A percentile compares a stretch with the other conserved stretches of the same genome.
Evolutionary conservation across 768 basidiomycete species (phyloP).

Genomic region (Russula abietina): DNA sequence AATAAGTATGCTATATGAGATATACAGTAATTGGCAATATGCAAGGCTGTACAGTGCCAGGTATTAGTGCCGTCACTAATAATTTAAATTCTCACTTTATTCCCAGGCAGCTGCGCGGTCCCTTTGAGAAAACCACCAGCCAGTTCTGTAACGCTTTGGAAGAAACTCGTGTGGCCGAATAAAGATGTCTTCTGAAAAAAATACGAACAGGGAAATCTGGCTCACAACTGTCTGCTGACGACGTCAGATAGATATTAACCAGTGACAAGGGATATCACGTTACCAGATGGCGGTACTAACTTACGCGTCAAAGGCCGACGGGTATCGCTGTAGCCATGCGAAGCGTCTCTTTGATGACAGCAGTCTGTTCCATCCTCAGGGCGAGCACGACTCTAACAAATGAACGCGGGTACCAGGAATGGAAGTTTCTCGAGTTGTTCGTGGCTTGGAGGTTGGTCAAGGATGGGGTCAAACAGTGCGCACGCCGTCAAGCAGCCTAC

Average conservation of each 20-base stretch:
- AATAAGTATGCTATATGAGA: constrained; percentile 24
- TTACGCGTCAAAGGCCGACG: constrained; percentile 11
- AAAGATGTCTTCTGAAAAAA: constrained; percentile 13
- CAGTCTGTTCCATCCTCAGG: constrained; percentile 8
- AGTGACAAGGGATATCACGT: not conserved
- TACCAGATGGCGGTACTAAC: constrained; percentile 12
- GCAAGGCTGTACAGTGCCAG: constrained; percentile 16
- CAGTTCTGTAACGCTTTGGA: constrained; percentile 25
- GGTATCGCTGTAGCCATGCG: constrained; percentile 4
- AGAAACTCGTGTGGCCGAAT: constrained; percentile 16
- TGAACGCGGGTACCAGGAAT: not conserved
- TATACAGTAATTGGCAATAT: constrained; percentile 25
- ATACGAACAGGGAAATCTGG: constrained; percentile 19
- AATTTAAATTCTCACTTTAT: constrained; percentile 17
- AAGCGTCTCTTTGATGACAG: constrained; percentile 17
- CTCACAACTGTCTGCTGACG: constrained; percentile 10
- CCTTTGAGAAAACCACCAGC: constrained; percentile 24
- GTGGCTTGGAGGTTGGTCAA: constrained; percentile 8
- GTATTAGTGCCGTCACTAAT: not conserved
- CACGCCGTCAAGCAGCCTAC: constrained; percentile 3
- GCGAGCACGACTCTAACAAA: not conserved
- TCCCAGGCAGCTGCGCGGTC: constrained; percentile 25
- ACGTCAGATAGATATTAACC: not conserved
- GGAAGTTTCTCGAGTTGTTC: constrained; percentile 18
- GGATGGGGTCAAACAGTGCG: constrained; percentile 4